These are phyloP conservation scores for Mortierella sp. DNA, from an alignment of 371 early-diverging fungal species.

Conservation along the genomic window DNA sequence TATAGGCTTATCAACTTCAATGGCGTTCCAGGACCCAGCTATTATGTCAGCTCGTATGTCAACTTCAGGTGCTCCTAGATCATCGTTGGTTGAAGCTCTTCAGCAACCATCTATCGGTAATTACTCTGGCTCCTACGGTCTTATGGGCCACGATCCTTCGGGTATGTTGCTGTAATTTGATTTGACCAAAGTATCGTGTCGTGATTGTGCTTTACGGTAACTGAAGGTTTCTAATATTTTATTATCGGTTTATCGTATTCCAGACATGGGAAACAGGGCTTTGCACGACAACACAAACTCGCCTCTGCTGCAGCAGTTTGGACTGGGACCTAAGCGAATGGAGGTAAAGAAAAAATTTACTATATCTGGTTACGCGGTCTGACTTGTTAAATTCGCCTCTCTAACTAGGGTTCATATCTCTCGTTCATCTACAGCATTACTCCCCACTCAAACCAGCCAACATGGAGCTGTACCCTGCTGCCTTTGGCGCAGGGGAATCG, in stretches of 20 bases:
- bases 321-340: constrained; percentile 41
- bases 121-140: constrained; percentile 12
- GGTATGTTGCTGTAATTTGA: constrained; percentile 11
- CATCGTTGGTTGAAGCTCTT: constrained; percentile 38
- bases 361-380: not conserved
- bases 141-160: constrained; percentile 20
- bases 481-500: constrained; percentile 45
- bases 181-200: not conserved
- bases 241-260: not conserved
- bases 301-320: constrained; percentile 36
- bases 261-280: constrained; percentile 1
- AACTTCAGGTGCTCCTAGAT: constrained; percentile 27
- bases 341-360: constrained; percentile 19
- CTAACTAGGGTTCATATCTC: not conserved
- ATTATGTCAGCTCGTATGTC: constrained; percentile 74
- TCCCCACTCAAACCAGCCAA: constrained; percentile 28
- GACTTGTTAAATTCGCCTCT: not conserved
- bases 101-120: constrained; percentile 25
- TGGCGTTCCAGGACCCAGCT: constrained; percentile 77
- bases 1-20: constrained; percentile 16
- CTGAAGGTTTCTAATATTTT: too few relatives aligned
- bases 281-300: constrained; percentile 10
- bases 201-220: too few relatives aligned
- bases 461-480: constrained; percentile 33
- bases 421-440: constrained; percentile 9